phyloP scores from a whole-genome alignment of 352 stramenopile genomes.

The Phytopythium aichiense region DNA sequence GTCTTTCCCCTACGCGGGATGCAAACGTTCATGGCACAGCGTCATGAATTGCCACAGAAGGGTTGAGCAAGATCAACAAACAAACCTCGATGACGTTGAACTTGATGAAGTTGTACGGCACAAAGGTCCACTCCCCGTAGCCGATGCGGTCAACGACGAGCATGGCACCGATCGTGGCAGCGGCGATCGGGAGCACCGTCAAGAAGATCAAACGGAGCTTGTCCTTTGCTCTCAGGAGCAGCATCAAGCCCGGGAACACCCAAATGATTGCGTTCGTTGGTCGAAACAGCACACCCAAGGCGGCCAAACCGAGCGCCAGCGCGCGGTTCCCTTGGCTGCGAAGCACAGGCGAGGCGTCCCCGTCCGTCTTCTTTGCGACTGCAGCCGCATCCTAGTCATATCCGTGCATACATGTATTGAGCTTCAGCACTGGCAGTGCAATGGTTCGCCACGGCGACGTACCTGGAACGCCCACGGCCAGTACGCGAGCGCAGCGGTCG shows the following conservation, averaged over 20 bases:
- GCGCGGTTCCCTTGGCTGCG: slow-evolving; percentile 23
- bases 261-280: slow-evolving; percentile 78
- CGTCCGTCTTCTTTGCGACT: slow-evolving; percentile 34
- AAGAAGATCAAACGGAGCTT: slow-evolving; percentile 32
- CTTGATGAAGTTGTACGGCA: slow-evolving; percentile 84
- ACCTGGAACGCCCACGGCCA: slow-evolving; percentile 81
- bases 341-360: slow-evolving; percentile 16
- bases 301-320: slow-evolving; percentile 49
- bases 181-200: slow-evolving; percentile 56
- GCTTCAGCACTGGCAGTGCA: too few species aligned
- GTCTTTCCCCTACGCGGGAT: slow-evolving; percentile 56
- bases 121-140: slow-evolving; percentile 83
- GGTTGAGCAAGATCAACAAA: background rate
- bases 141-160: slow-evolving; percentile 67
- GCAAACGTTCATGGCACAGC: background rate
- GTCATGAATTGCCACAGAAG: background rate
- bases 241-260: slow-evolving; percentile 58
- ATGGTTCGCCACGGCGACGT: background rate
- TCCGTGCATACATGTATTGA: background rate
- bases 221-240: slow-evolving; percentile 47
- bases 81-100: slow-evolving; percentile 81
- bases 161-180: slow-evolving; percentile 47
- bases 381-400: slow-evolving; percentile 11
- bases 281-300: slow-evolving; percentile 75
- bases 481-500: slow-evolving; percentile 57